Conservation (phyloP, 1,284 basidiomycete species). For the Earliella scabrosa region DNA sequence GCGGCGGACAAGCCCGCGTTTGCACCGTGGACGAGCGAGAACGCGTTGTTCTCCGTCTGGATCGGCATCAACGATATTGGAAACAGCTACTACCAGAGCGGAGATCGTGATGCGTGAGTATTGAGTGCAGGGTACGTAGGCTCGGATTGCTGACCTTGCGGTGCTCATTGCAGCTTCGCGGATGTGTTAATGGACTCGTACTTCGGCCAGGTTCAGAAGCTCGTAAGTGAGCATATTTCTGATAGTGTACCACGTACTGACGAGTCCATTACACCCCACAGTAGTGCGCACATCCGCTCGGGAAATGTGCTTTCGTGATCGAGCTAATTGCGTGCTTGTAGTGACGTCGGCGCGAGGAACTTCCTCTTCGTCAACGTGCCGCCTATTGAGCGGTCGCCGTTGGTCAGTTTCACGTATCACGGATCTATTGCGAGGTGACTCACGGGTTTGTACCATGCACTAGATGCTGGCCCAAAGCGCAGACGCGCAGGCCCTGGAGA, state of each 20-base stretch:
- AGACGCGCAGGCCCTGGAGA: constrained; percentile 45
- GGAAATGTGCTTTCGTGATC: too few relatives aligned
- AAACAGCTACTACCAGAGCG: constrained; percentile 50
- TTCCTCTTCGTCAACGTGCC: background rate
- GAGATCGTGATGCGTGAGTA: constrained; percentile 53
- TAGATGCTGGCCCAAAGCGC: constrained; percentile 54
- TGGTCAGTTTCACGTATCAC: constrained; percentile 37
- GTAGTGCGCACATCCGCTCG: constrained; percentile 30
- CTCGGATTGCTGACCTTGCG: background rate
- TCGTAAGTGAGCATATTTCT: constrained; percentile 42
- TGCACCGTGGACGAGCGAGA: constrained; percentile 55
- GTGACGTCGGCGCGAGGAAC: constrained; percentile 34
- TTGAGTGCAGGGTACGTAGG: background rate
- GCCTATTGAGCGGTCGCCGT: constrained; percentile 49
- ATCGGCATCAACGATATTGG: constrained; percentile 70
- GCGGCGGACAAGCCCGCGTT: constrained; percentile 48
- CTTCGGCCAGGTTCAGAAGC: constrained; percentile 57
- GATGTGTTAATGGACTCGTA: constrained; percentile 54
- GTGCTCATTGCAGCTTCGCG: constrained; percentile 43
- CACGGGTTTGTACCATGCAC: background rate
- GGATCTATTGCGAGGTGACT: background rate
- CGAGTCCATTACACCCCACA: background rate
- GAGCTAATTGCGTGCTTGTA: constrained; percentile 8
- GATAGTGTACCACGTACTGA: background rate
- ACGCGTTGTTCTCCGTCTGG: constrained; percentile 61